Conservation (phyloP, 177 flowering plant genomes). For the Vitis hybrid region DNA sequence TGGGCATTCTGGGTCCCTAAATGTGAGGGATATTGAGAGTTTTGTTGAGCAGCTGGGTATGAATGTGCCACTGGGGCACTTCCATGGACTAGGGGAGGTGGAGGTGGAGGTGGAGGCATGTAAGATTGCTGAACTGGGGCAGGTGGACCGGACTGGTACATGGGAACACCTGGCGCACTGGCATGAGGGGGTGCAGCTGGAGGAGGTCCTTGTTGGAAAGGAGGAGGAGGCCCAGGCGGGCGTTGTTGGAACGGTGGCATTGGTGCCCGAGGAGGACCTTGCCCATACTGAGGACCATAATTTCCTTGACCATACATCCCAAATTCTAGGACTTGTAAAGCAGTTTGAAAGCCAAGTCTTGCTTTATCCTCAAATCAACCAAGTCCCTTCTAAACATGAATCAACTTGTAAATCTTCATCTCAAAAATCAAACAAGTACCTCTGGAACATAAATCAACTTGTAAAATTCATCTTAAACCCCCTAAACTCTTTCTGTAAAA, state of each 20-base stretch:
- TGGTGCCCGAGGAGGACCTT: conserved; percentile 30
- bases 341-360: neutral
- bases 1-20: conserved; percentile 30
- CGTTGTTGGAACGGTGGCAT: conserved; percentile 33
- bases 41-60: conserved; percentile 31
- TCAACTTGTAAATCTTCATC: neutral
- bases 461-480: no score
- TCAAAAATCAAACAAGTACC: conserved; percentile 6
- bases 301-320: conserved; percentile 63
- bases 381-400: no score
- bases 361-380: no score
- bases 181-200: conserved; percentile 17
- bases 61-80: conserved; percentile 17
- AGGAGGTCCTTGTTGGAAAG: conserved; percentile 33
- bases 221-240: conserved; percentile 25
- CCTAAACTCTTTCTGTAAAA: no score
- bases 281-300: conserved; percentile 44
- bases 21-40: conserved; percentile 25
- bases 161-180: conserved; percentile 22
- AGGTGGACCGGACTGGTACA: conserved; percentile 30
- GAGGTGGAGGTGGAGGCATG: conserved; percentile 24
- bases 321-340: conserved; percentile 6
- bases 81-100: conserved; percentile 25
- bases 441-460: neutral
- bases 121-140: conserved; percentile 27